Base-by-base conservation (phyloP, 192 early-diverging fungal genomes). In the Coemansia sp. region DNA sequence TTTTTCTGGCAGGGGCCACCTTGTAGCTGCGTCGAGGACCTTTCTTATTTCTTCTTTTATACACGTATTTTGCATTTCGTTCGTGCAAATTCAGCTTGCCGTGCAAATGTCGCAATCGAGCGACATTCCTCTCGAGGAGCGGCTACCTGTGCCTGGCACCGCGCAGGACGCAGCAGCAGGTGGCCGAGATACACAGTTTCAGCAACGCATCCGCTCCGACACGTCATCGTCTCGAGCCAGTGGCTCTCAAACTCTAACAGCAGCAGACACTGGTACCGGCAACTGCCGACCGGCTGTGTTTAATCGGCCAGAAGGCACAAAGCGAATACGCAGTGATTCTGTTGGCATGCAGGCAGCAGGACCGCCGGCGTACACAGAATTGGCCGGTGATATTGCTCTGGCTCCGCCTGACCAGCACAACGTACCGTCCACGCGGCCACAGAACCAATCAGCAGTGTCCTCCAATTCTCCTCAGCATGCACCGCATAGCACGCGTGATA, bases 51-150 rank as follows among this genome's bases (percentile, higher is more conserved):
- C 19, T 49, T 19, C n/a, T 6, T 49, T 49, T 17, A 19, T 49
- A 49, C 19, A 8, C 17, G 19, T n/a, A 16, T n/a, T 8, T 21
- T 17, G 48, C 48, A 45, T n/a, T 45, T 45, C 41, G 16, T 45
- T 45, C 41, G 41, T n/a, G 41, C 41, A 45, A 10, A 45, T 12
- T 16, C 41, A 45, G 41, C 16, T 45, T n/a, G 16, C 41, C 21
- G 51, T 53, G 21, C 22, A 53, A 53, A 74, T 69, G 69, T 54
- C 75, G 59, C 76, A 69, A 37, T 69, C 67, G 59, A 65, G 66
- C 45, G 70, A 73, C 57, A 29, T 61, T 57, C 63, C 59, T 21
- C n/a, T 49, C n/a, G 62, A 64, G 48, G 62, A 71, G 23, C 69
- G 52, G 49, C 22, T 41, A 29, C 62, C 58, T 39, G 29, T 51